Percentiles rank a stretch among this genome's conserved stretches.
Evolutionary conservation across 768 basidiomycete genomes (phyloP).

Genomic region (Termitomyces sp.): DNA sequence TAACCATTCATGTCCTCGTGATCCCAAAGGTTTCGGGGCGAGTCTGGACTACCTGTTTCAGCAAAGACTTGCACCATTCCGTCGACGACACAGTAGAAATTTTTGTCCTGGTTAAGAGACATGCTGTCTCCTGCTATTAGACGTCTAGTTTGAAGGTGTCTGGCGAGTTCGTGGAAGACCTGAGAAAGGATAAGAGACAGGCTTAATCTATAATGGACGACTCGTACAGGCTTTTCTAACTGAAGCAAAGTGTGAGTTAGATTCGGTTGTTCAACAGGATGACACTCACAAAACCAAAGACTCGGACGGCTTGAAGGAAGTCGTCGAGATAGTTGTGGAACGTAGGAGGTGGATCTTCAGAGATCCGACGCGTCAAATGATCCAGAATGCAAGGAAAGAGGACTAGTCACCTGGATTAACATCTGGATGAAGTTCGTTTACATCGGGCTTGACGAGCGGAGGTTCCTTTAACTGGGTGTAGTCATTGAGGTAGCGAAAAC

Average conservation of each 20-base stretch:
- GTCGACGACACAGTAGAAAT: conserved; percentile 97
- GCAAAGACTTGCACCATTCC: conserved; percentile 96
- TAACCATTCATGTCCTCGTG: conserved; percentile 93
- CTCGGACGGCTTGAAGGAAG: conserved; percentile 92
- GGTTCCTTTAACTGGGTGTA: conserved; percentile 79
- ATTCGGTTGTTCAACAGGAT: neutral
- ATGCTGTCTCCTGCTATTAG: conserved; percentile 95
- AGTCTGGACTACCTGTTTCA: conserved; percentile 51
- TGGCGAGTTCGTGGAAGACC: conserved; percentile 96
- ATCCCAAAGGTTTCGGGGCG: conserved; percentile 63
- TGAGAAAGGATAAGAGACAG: conserved; percentile 24
- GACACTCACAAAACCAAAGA: conserved; percentile 84
- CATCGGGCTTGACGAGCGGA: conserved; percentile 79
- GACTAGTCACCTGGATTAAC: conserved; percentile 59
- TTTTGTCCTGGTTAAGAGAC: conserved; percentile 87
- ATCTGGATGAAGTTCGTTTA: conserved; percentile 88
- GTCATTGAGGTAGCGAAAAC: conserved; percentile 75
- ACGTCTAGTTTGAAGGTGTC: conserved; percentile 94
- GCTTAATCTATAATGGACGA: neutral
- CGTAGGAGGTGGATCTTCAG: conserved; percentile 59
- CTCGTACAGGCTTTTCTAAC: conserved; percentile 87
- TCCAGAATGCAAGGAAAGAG: neutral
- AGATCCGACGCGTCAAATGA: conserved; percentile 15
- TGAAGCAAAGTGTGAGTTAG: conserved; percentile 18
- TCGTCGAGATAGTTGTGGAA: conserved; percentile 98